Conservation (phyloP, 805 yeast genomes). For the Spathaspora girioi region DNA sequence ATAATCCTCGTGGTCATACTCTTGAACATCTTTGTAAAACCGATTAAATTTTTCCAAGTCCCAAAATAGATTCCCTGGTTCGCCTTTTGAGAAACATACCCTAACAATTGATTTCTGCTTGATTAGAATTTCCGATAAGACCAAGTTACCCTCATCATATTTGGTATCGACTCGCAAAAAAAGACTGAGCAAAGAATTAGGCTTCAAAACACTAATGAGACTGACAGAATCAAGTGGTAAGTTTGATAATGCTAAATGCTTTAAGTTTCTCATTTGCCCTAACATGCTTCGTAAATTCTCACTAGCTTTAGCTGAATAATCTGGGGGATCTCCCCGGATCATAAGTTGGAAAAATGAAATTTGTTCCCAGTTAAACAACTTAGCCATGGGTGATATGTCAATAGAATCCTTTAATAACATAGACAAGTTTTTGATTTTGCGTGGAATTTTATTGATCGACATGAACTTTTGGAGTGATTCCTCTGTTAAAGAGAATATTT, state of each 20-base stretch:
- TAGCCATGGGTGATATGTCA: neutral
- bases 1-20: neutral
- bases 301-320: neutral
- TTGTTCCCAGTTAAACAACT: neutral
- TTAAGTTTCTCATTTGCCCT: neutral
- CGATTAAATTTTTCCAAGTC: neutral
- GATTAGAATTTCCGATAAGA: too few relatives aligned
- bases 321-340: too few relatives aligned
- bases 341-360: neutral
- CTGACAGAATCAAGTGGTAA: neutral
- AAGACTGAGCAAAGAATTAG: too few relatives aligned
- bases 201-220: neutral
- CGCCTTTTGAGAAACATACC: too few relatives aligned
- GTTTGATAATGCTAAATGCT: neutral
- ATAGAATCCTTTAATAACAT: neutral
- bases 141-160: too few relatives aligned
- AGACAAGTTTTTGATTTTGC: neutral
- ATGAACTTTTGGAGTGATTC: too few relatives aligned
- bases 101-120: too few relatives aligned
- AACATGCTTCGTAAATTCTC: neutral
- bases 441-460: neutral
- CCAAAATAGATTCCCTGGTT: too few relatives aligned
- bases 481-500: neutral
- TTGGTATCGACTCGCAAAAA: too few relatives aligned
- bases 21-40: neutral